These are phyloP conservation scores for Withania somnifera DNA, from an alignment of 305 asterid species.

Conservation along the genomic window DNA sequence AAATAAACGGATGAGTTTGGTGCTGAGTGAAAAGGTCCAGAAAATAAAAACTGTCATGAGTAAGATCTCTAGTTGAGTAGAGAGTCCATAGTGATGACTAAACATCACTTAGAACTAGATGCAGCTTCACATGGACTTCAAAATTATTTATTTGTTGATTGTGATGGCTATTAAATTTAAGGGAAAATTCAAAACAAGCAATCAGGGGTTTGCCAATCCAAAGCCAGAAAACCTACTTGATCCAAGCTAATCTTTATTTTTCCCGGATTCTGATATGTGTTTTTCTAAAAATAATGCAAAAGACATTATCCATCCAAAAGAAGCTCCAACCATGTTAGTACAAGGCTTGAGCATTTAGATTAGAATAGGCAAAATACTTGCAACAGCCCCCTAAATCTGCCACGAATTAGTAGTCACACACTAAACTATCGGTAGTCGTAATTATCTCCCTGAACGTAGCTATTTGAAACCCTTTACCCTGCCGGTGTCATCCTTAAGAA, in stretches of 20 bases:
- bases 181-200: no score
- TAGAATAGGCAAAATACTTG: not conserved
- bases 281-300: not conserved
- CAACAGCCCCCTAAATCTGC: not conserved
- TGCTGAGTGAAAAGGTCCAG: no score
- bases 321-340: not conserved
- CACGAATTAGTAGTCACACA: not conserved
- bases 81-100: not conserved
- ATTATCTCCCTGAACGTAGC: not conserved
- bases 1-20: no score
- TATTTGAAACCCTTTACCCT: not conserved
- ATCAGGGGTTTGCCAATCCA: no score
- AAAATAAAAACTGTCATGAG: no score
- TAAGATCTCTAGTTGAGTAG: not conserved
- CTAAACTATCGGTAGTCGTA: not conserved
- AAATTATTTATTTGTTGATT: no score
- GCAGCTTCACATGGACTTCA: not conserved
- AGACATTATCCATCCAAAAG: not conserved
- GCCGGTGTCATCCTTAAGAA: not conserved
- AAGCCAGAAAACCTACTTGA: not conserved
- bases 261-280: not conserved
- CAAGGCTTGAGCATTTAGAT: not conserved
- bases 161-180: no score
- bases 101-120: not conserved
- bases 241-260: not conserved